A percentile compares a stretch with the other conserved stretches of the same genome.
Evolutionary conservation across 208 protist species (phyloP).

Genomic region (Trypanosoma lewisi): DNA sequence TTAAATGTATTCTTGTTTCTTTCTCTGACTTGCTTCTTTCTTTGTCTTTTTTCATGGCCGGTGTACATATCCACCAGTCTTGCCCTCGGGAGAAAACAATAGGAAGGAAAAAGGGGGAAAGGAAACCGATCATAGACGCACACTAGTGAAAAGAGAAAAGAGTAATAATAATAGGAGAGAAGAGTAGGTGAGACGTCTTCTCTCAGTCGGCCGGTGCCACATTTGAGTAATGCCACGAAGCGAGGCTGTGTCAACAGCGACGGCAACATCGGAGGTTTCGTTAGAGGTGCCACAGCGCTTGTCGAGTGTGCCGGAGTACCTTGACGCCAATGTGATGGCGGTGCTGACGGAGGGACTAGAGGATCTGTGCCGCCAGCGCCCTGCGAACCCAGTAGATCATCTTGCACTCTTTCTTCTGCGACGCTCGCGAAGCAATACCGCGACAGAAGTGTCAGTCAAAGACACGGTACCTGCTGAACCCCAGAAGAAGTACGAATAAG

Average conservation of each 20-base stretch:
- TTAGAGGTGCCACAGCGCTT: constrained; percentile 1
- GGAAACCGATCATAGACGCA: too few species aligned
- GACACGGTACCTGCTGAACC: constrained; percentile 39
- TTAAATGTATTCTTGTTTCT: not conserved
- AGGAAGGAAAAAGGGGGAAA: not conserved
- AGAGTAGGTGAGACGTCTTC: not conserved
- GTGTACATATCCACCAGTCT: too few species aligned
- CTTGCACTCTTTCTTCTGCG: constrained; percentile 87
- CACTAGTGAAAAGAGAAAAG: not conserved
- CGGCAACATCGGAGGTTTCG: not conserved
- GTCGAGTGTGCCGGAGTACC: constrained; percentile 65
- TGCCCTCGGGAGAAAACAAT: not conserved
- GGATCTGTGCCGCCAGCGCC: constrained; percentile 84
- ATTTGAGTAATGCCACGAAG: not conserved
- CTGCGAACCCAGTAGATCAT: constrained; percentile 91
- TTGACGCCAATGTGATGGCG: constrained; percentile 86
- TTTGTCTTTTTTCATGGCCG: not conserved
- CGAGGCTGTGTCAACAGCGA: not conserved
- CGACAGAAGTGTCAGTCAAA: constrained; percentile 65
- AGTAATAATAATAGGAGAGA: not conserved
- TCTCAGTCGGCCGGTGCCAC: too few species aligned
- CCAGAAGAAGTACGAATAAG: not conserved
- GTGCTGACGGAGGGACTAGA: constrained; percentile 83
- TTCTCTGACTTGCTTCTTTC: not conserved
- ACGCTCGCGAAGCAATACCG: constrained; percentile 59